Evolutionary conservation across 2,329 filamentous ascomycete genomes (phyloP), one percentile per base, ranked within the genome.

Genomic region (Botrytis hyacinthi): DNA sequence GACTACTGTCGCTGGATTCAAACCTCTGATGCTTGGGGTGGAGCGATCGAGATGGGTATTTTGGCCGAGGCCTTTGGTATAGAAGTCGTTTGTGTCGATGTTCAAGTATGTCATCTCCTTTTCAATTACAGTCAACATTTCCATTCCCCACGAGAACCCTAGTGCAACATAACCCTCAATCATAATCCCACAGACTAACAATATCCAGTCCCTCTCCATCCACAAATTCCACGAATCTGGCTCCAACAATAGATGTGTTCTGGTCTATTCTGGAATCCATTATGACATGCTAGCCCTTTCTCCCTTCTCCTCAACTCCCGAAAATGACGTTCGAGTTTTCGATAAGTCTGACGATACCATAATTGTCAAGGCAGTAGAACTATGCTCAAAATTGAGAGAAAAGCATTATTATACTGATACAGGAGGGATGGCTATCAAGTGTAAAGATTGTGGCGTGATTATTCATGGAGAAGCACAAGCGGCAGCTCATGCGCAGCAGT

Each of bases 221-320:
- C 91, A 94, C 78, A 88, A 88, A 8, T 97, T 95, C 83, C 97
- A 97, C 76, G 93, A 96, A 80, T 32, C 29, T 1, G 40, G 20
- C 29, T 44, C 70, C 14, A 20, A 42, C 18, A 51, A 68, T 59
- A 87, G 93, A 10, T 95, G 93, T 79, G 90, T 97, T 40, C 85
- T 98, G 37, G 91, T 97, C 0, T 98, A 97, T 83, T 95, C 92
- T 0, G 94, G 94, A 4, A 96, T 98, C 69, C 95, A 98, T 81
- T 98, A 98, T 83, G 95, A 98, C 82, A 91, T 71, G 93, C 10
- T 98, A 74, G 94, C 93, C 0, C 89, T 97, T 76, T 91, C 90
- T 29, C 89, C 87, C 57, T 90, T 86, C 35, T 87, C 86, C 76
- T 86, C 83, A 76, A 89, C 88, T 6, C 85, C 86, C 77, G 86